Base-by-base conservation (phyloP, 768 basidiomycete species). In the Pleurotus ostreatus region DNA sequence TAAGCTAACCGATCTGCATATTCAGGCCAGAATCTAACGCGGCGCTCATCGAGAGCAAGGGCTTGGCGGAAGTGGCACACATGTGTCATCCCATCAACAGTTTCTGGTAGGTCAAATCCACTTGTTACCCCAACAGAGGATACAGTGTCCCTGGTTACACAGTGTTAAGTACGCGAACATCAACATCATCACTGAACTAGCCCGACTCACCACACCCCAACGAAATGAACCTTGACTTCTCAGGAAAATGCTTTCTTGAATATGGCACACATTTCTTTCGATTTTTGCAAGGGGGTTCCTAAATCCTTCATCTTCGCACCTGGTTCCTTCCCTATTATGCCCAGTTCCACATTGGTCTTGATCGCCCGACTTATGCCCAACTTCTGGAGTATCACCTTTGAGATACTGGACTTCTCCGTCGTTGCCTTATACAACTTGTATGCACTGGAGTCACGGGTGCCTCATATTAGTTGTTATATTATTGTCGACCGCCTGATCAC, bases 1-100 rank as follows among this genome's bases (percentile, higher is more conserved):
- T 26, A 26, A 26, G 26, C 26, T 26, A 26, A 26, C 37, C 46
- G 52, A n/a, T 54, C 30, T 4, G 47, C 73, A 45, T 72, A 76
- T 53, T 78, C 77, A 0, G 78, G 78, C 3, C 74, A 57, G 57
- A 78, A 79, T 48, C 77, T 80, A 45, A 78, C 76, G 3, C 79
- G 71, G 30, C 71, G 64, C 44, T 79, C 79, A 56, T 79, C 78
- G 20, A 79, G 64, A 0, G 79, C 78, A 2, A 79, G 63, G 1
- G 76, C 78, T 59, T 79, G 78, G 4, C 77, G 71, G 55, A 79
- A 78, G 43, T 66, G 68, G 43, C 74, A 75, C 4, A 78, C 66
- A 51, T 77, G 70, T 37, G 58, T 59, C 62, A 63, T 63, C 22
- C 46, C 47, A 1, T 56, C 53, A 44, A 59, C 65, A 8, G 72